Evolutionary conservation across 2,329 filamentous ascomycete species (phyloP), one percentile per base, ranked within the genome.

Genomic region (Arthroderma uncinatum): DNA sequence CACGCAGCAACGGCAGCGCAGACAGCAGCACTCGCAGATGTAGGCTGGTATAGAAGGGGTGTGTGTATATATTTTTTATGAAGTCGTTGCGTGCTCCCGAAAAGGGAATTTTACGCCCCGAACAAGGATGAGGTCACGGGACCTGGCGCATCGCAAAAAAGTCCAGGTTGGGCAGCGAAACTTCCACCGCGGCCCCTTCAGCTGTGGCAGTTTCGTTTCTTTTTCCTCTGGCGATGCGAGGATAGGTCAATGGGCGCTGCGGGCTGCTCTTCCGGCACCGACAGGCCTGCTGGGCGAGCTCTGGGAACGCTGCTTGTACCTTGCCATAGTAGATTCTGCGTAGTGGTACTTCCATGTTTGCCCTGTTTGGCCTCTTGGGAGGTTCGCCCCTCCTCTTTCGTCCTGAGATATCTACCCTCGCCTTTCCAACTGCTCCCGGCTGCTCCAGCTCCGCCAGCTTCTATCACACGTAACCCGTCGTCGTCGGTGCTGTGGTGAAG

Each of bases 51-150:
- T 10, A n/a, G 47, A 12, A 5, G 25, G 47, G 4, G 39, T 23
- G 40, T 12, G 25, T 23, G 34, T 47, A 23, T 47, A 23, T 47
- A n/a, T 16, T 19, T 40, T 40, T 12, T 47, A 1, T 33, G 47
- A 50, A 16, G 47, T 50, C 47, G 47, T 50, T 33, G 47, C 25
- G 47, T n/a, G 28, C 25, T 50, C 47, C 47, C 47, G 25, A 50
- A 50, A 50, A 33, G 47, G 47, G 47, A 34, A 50, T 30, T 50
- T 50, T 50, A 16, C 21, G 25, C 47, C 28, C 40, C 40, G 40
- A 47, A 23, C 47, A 50, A 50, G 47, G 47, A 50, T 50, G 14
- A n/a, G 47, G 47, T 50, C 47, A 50, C 47, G 47, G 47, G 47
- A 50, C 47, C 28, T 21, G 39, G 14, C 39, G n/a, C 16, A 33